Evolutionary conservation across 176 grass and related monocot species (phyloP).

Genomic region (Eremochloa ophiuroides): DNA sequence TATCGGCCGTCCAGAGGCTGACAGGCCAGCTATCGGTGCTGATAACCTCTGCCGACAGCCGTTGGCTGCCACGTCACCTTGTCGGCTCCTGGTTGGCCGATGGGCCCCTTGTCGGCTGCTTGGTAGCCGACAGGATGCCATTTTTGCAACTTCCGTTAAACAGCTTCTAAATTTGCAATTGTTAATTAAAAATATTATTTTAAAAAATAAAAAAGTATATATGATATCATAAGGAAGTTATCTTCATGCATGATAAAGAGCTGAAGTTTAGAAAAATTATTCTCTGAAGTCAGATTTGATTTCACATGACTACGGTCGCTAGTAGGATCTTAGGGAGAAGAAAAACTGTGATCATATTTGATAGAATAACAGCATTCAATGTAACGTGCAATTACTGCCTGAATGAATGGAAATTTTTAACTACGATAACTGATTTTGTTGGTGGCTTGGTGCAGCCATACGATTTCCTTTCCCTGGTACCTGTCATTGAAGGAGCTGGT

Average conservation of each 20-base stretch:
- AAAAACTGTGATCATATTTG: background rate
- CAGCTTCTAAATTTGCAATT: too few species aligned
- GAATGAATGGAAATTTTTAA: background rate
- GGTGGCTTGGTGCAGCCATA: slow-evolving; percentile 50
- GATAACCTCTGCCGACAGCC: too few species aligned
- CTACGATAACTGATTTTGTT: slow-evolving; percentile 12
- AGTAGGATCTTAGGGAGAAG: background rate
- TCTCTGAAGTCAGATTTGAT: background rate
- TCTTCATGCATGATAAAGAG: background rate
- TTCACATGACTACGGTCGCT: background rate
- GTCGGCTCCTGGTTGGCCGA: too few species aligned
- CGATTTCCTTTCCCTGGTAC: slow-evolving; percentile 76
- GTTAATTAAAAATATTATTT: too few species aligned
- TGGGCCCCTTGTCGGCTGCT: too few species aligned
- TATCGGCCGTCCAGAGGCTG: too few species aligned
- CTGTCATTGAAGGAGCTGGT: slow-evolving; percentile 85
- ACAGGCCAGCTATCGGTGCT: too few species aligned
- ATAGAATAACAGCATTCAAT: background rate
- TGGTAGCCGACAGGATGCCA: too few species aligned
- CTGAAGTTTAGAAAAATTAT: background rate
- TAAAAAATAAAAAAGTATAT: too few species aligned
- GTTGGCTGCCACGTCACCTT: too few species aligned
- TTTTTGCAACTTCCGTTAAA: too few species aligned
- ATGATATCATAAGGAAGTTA: background rate
- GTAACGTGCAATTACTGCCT: background rate